These are phyloP conservation scores for Aspergillus cristatus DNA, from an alignment of 495 filamentous ascomycete species.

Conservation along the genomic window DNA sequence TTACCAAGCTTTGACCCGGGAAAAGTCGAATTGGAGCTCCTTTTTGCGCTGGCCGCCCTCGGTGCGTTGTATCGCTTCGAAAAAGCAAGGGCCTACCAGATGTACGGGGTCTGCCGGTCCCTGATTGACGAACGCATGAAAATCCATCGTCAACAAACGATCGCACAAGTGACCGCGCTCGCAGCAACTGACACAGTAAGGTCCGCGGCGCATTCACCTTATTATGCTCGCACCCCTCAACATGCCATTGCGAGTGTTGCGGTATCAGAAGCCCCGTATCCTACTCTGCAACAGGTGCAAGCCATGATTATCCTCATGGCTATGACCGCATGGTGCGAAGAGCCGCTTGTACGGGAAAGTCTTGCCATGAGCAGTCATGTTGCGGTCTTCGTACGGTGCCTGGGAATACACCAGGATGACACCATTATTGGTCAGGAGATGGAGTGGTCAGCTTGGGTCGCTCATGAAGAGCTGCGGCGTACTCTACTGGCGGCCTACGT, in stretches of 20 bases:
- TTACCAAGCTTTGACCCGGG: neutral
- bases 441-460: slow-evolving; percentile 20
- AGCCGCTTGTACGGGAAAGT: slow-evolving; percentile 2
- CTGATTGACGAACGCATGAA: neutral
- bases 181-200: too few species aligned
- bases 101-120: slow-evolving; percentile 1
- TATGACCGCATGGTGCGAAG: slow-evolving; percentile 3
- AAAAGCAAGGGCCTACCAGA: neutral
- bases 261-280: neutral
- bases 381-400: neutral
- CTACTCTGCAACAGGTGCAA: neutral
- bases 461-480: slow-evolving; percentile 14
- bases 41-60: slow-evolving; percentile 2
- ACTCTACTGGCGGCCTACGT: slow-evolving; percentile 21
- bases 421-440: neutral
- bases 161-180: too few species aligned
- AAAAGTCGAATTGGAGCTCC: slow-evolving; percentile 1
- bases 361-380: slow-evolving; percentile 3
- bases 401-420: neutral
- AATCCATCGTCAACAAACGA: neutral
- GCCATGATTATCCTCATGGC: slow-evolving; percentile 5
- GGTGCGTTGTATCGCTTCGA: slow-evolving; percentile 8
- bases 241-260: neutral
- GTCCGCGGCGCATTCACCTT: too few species aligned
- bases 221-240: neutral